Evolutionary conservation across 2,329 filamentous ascomycete species (phyloP).

Genomic region (Metarhizium album): DNA sequence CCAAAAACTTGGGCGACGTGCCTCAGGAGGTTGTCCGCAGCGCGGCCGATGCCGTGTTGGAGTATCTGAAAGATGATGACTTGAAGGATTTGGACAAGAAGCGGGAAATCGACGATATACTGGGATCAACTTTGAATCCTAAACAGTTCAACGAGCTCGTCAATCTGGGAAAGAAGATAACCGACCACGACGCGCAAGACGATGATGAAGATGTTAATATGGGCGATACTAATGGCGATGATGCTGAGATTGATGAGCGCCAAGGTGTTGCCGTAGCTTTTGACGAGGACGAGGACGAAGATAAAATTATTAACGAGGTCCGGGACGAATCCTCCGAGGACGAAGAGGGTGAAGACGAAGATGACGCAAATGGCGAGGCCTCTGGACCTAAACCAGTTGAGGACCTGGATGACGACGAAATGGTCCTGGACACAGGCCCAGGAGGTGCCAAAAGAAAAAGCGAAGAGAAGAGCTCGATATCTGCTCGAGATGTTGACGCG

Average conservation of each 20-base stretch:
- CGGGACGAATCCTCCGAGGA: conserved; percentile 79
- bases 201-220: conserved; percentile 82
- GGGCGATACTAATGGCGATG: conserved; percentile 50
- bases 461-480: conserved; percentile 52
- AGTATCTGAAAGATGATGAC: conserved; percentile 88
- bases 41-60: conserved; percentile 82
- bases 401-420: conserved; percentile 60
- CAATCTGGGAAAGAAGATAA: conserved; percentile 96
- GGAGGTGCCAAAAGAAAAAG: conserved; percentile 34
- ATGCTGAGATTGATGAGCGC: conserved; percentile 78
- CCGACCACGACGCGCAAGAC: conserved; percentile 93
- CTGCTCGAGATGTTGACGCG: conserved; percentile 86
- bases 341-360: conserved; percentile 52
- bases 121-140: conserved; percentile 69
- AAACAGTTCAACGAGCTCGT: conserved; percentile 97
- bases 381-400: conserved; percentile 18
- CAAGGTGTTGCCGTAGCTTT: conserved; percentile 98
- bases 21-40: conserved; percentile 85
- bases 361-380: conserved; percentile 33
- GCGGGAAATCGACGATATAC: conserved; percentile 87
- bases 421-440: conserved; percentile 66
- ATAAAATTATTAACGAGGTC: conserved; percentile 70
- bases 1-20: conserved; percentile 81
- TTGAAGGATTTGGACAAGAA: conserved; percentile 98
- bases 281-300: conserved; percentile 80